Percentiles rank a stretch among this genome's conserved stretches.
These are phyloP conservation scores for Coniochaeta sp. DNA, from an alignment of 2,329 filamentous ascomycete genomes.

Conservation along the genomic window DNA sequence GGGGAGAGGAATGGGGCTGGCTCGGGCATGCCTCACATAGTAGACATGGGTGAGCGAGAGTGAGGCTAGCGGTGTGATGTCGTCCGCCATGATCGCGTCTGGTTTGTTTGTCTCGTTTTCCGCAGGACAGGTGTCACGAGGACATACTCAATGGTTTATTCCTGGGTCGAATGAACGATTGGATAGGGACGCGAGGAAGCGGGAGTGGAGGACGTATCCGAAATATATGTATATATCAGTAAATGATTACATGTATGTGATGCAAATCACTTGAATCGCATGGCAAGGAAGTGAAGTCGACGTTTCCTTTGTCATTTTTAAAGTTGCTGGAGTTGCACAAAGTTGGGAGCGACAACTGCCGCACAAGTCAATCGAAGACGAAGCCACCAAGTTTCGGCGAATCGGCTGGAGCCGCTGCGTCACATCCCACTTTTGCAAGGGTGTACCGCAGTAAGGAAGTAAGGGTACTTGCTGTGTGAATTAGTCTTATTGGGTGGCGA, in stretches of 20 bases:
- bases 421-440: neutral
- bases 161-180: neutral
- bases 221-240: neutral
- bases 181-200: neutral
- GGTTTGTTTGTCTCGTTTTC: neutral
- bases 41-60: constrained; percentile 93
- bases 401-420: neutral
- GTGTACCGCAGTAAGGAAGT: neutral
- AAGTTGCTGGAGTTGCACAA: neutral
- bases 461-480: neutral
- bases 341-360: neutral
- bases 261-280: neutral
- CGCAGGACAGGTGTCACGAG: neutral
- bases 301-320: neutral
- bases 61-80: constrained; percentile 63
- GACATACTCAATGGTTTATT: neutral
- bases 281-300: neutral
- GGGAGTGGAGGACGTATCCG: neutral
- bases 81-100: constrained; percentile 26
- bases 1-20: neutral
- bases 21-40: constrained; percentile 61
- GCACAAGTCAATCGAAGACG: neutral
- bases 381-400: neutral
- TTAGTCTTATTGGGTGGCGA: neutral
- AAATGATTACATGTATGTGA: too few relatives aligned